Percentiles rank a stretch among this genome's conserved stretches.
Evolutionary conservation across 768 basidiomycete genomes (phyloP).

Genomic region (Suillus clintonianus): DNA sequence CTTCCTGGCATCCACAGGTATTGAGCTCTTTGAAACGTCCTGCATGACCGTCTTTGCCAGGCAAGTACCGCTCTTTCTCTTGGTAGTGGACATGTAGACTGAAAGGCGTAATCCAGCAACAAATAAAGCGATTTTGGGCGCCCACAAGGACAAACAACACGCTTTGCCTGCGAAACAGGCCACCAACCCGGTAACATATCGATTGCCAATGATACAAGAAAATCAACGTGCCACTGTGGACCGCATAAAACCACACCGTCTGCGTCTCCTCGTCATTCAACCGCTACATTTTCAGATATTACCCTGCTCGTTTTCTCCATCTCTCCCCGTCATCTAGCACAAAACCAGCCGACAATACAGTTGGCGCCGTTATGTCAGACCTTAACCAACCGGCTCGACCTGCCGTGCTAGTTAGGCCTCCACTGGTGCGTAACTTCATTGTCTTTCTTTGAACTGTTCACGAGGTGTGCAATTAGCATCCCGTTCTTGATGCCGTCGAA

Average conservation of each 20-base stretch:
- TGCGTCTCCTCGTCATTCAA: background rate
- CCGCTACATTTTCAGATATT: conserved; percentile 1
- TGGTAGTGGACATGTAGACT: background rate
- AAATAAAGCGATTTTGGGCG: conserved; percentile 33
- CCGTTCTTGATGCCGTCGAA: conserved; percentile 3
- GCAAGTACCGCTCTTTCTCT: conserved; percentile 4
- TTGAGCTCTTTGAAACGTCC: conserved; percentile 10
- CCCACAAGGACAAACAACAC: conserved; percentile 52
- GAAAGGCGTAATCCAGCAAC: conserved; percentile 20
- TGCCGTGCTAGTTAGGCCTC: background rate
- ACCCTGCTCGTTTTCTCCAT: background rate
- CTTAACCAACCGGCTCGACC: background rate
- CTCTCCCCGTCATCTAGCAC: background rate
- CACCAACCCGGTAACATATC: conserved; percentile 24
- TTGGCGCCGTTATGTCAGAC: background rate
- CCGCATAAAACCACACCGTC: conserved; percentile 26
- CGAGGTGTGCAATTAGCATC: background rate
- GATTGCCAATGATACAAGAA: conserved; percentile 31
- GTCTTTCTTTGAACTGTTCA: background rate
- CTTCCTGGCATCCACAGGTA: background rate
- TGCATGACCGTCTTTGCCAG: conserved; percentile 8
- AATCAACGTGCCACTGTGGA: conserved; percentile 29
- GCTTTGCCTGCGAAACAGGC: conserved; percentile 28
- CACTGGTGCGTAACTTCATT: background rate
- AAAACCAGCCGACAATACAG: background rate